Percentiles rank a stretch among this genome's conserved stretches.
Conservation (phyloP, 306 rosid genomes). For the Erythrophleum fordii region DNA sequence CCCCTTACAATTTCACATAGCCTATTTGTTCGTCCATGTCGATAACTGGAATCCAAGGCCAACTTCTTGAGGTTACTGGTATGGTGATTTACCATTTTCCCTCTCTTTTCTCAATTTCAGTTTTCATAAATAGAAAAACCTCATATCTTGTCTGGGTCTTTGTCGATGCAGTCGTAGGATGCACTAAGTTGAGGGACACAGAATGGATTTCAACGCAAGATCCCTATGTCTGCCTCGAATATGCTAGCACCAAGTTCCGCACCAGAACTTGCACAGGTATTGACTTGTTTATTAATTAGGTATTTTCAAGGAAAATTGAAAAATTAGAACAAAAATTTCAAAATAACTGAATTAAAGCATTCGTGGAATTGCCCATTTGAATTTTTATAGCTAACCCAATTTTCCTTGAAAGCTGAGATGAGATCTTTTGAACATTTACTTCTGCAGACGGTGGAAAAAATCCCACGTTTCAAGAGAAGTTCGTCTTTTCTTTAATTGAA, state of each 20-base stretch:
- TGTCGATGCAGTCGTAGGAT: slow-evolving; percentile 60
- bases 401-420: not conserved
- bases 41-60: slow-evolving; percentile 67
- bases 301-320: not conserved
- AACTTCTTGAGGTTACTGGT: slow-evolving; percentile 79
- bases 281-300: not conserved
- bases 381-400: not conserved
- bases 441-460: slow-evolving; percentile 72
- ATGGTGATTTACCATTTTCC: not conserved
- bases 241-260: slow-evolving; percentile 65
- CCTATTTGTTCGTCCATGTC: slow-evolving; percentile 49
- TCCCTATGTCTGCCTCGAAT: slow-evolving; percentile 82
- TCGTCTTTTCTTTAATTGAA: slow-evolving; percentile 67
- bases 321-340: not conserved
- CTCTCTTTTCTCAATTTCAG: not conserved
- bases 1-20: not conserved
- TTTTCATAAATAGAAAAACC: not conserved
- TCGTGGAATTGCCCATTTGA: not conserved
- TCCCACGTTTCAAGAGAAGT: slow-evolving; percentile 83
- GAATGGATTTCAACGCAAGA: slow-evolving; percentile 94
- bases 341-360: not conserved
- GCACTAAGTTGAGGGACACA: slow-evolving; percentile 79
- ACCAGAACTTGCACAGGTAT: slow-evolving; percentile 83
- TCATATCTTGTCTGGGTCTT: not conserved
- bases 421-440: slow-evolving; percentile 16